Evolutionary conservation across 495 filamentous ascomycete species (phyloP).

Genomic region (Podospora conica): DNA sequence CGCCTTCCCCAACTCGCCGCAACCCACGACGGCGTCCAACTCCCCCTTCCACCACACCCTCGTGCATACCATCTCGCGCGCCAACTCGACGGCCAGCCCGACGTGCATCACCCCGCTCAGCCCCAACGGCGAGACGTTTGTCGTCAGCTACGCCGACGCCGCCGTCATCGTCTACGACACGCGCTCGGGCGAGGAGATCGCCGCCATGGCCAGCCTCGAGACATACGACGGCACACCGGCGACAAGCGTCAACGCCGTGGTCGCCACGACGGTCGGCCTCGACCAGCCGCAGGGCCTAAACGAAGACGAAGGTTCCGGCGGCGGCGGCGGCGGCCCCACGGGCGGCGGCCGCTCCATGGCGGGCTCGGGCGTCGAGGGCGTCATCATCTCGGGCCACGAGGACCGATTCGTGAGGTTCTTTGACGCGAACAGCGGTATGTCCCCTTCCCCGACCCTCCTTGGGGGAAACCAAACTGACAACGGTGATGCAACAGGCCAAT

Average conservation of each 20-base stretch:
- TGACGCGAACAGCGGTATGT: slow-evolving; percentile 95
- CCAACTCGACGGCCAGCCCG: slow-evolving; percentile 64
- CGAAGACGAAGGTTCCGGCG: slow-evolving; percentile 34
- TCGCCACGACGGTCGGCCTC: slow-evolving; percentile 74
- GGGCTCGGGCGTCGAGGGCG: slow-evolving; percentile 76
- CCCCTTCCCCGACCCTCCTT: not conserved
- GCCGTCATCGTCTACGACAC: slow-evolving; percentile 89
- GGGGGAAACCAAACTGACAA: not conserved
- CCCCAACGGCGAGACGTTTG: slow-evolving; percentile 80
- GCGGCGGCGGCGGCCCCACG: slow-evolving; percentile 62
- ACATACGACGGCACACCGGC: slow-evolving; percentile 81
- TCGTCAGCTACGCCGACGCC: slow-evolving; percentile 86
- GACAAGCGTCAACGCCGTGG: slow-evolving; percentile 87
- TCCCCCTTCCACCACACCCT: slow-evolving; percentile 57
- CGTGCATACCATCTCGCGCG: slow-evolving; percentile 73
- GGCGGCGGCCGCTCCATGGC: slow-evolving; percentile 57
- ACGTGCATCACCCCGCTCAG: slow-evolving; percentile 90
- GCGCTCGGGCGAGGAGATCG: slow-evolving; percentile 81
- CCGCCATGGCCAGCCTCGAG: slow-evolving; percentile 84
- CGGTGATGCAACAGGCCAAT: slow-evolving; percentile 72
- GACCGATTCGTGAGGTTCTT: slow-evolving; percentile 94
- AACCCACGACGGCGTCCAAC: slow-evolving; percentile 68
- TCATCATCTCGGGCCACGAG: slow-evolving; percentile 92
- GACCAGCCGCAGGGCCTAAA: slow-evolving; percentile 57
- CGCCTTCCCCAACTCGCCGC: slow-evolving; percentile 83